Conservation (phyloP, 2,329 filamentous ascomycete genomes). For the Sarocladium brachiariae region DNA sequence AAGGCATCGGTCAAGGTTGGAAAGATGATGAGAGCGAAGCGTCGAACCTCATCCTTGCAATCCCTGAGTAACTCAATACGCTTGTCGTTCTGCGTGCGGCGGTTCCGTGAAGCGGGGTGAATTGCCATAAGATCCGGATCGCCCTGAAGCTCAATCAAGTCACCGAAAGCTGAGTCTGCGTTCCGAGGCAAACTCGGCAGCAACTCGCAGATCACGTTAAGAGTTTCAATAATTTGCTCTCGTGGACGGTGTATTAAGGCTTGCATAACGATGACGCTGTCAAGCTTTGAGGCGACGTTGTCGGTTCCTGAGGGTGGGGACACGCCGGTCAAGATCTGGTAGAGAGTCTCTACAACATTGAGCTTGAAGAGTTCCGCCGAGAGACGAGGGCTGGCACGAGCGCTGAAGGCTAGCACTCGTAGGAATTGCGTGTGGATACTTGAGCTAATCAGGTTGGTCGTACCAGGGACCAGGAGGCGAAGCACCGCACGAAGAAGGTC, state of each 20-base stretch:
- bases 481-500: constrained; percentile 80
- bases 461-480: constrained; percentile 82
- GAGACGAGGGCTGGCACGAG: constrained; percentile 77
- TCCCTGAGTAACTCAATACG: constrained; percentile 71
- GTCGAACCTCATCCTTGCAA: constrained; percentile 82
- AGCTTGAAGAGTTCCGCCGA: constrained; percentile 91
- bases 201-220: constrained; percentile 95
- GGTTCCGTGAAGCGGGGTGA: constrained; percentile 19
- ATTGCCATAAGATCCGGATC: constrained; percentile 27
- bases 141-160: constrained; percentile 36
- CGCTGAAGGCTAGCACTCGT: constrained; percentile 82
- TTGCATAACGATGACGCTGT: constrained; percentile 98
- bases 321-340: constrained; percentile 93
- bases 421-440: constrained; percentile 96
- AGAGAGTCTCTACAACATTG: constrained; percentile 94
- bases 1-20: constrained; percentile 95
- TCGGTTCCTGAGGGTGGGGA: constrained; percentile 77
- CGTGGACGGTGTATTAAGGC: constrained; percentile 90
- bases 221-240: constrained; percentile 93
- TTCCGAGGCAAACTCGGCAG: constrained; percentile 65
- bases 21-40: constrained; percentile 87
- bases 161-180: constrained; percentile 34
- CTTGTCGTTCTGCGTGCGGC: constrained; percentile 57
- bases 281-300: constrained; percentile 77
- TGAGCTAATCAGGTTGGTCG: constrained; percentile 88